A percentile compares a stretch with the other conserved stretches of the same genome.
These are phyloP conservation scores for Beta corolliflora DNA, from an alignment of 179 eudicot genomes.

Conservation along the genomic window DNA sequence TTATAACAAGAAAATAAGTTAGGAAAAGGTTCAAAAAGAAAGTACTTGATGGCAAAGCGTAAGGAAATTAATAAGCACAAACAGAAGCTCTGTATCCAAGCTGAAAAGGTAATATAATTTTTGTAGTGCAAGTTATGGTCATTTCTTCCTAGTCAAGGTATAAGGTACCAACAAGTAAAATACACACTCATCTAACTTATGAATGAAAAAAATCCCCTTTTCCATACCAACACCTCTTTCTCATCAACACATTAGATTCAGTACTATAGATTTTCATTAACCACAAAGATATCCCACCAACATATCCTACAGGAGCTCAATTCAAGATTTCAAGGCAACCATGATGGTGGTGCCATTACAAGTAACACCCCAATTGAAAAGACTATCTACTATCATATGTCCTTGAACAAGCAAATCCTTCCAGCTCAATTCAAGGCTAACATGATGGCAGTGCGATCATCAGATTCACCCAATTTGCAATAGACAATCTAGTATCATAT, in stretches of 20 bases:
- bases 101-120: not conserved
- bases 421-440: not conserved
- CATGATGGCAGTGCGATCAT: not conserved
- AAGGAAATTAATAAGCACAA: not conserved
- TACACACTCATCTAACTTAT: not conserved
- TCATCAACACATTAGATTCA: not conserved
- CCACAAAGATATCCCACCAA: not conserved
- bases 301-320: not conserved
- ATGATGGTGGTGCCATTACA: too few relatives aligned
- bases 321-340: too few relatives aligned
- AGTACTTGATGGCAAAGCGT: not conserved
- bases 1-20: not conserved
- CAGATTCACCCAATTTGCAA: too few relatives aligned
- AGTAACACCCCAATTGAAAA: too few relatives aligned
- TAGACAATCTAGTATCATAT: not conserved
- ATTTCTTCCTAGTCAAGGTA: not conserved
- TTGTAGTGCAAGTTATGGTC: not conserved
- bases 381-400: too few relatives aligned
- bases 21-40: not conserved
- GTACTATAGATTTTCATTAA: not conserved
- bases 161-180: not conserved
- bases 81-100: not conserved
- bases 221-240: not conserved
- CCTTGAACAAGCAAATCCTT: too few relatives aligned
- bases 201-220: not conserved